These are phyloP conservation scores for Colletotrichum phormii DNA, from an alignment of 2,329 filamentous ascomycete species.

Conservation along the genomic window DNA sequence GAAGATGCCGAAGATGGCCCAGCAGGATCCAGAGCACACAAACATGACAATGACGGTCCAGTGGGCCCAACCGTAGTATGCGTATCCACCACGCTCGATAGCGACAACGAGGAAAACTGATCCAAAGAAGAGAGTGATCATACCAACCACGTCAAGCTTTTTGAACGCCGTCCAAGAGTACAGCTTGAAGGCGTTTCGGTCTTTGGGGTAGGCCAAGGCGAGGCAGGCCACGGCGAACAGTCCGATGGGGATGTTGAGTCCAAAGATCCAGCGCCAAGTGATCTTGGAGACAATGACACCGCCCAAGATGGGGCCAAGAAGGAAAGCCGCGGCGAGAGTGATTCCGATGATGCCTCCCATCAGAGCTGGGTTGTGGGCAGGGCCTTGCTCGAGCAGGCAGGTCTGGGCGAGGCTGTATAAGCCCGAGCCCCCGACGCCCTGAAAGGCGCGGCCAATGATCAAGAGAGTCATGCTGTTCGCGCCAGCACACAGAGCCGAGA, in stretches of 20 bases:
- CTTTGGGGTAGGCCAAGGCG: slow-evolving; percentile 58
- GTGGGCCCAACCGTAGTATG: slow-evolving; percentile 63
- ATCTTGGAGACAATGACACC: slow-evolving; percentile 65
- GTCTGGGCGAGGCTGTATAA: slow-evolving; percentile 71
- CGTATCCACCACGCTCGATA: slow-evolving; percentile 67
- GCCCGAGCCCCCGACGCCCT: slow-evolving; percentile 71
- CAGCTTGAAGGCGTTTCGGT: slow-evolving; percentile 46
- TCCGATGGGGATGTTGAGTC: slow-evolving; percentile 69
- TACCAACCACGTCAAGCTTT: slow-evolving; percentile 65
- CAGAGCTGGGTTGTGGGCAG: slow-evolving; percentile 62
- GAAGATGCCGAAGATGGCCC: slow-evolving; percentile 62
- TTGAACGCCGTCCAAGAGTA: slow-evolving; percentile 56
- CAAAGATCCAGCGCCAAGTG: slow-evolving; percentile 71
- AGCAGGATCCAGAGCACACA: slow-evolving; percentile 59
- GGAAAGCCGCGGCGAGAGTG: slow-evolving; percentile 67
- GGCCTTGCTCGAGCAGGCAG: slow-evolving; percentile 67
- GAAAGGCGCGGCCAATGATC: slow-evolving; percentile 68
- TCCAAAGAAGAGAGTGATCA: slow-evolving; percentile 60
- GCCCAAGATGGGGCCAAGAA: slow-evolving; percentile 69
- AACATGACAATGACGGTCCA: slow-evolving; percentile 62
- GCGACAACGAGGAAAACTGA: slow-evolving; percentile 67
- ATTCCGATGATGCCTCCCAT: slow-evolving; percentile 67
- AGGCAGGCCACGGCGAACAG: slow-evolving; percentile 58
- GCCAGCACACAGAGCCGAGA: slow-evolving; percentile 65
- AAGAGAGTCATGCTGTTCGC: slow-evolving; percentile 63